Evolutionary conservation across 441 rosid genomes (phyloP).

Genomic region (Melastoma candidum): DNA sequence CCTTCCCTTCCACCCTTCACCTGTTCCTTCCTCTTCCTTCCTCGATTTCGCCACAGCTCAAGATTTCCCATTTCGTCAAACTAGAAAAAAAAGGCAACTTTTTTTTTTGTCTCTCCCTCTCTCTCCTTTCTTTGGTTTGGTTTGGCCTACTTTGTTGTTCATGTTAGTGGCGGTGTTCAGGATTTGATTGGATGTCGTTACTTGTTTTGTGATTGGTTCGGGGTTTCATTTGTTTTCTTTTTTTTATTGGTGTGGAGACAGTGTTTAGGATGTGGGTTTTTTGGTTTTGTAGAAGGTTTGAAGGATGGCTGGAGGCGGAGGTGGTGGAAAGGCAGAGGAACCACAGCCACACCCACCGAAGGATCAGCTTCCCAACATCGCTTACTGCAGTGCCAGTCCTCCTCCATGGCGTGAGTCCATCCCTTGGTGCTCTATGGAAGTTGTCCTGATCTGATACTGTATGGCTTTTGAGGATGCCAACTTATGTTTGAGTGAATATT

Average conservation of each 20-base stretch:
- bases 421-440: neutral
- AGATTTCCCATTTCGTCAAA: no score
- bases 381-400: slow-evolving; percentile 12
- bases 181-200: slow-evolving; percentile 63
- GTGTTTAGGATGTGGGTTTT: neutral
- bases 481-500: no score
- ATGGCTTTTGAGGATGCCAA: no score
- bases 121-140: no score
- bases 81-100: no score
- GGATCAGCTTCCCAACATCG: slow-evolving; percentile 9
- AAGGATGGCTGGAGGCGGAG: slow-evolving; percentile 12
- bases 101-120: no score
- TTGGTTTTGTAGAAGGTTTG: no score
- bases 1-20: no score
- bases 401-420: slow-evolving; percentile 21
- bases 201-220: slow-evolving; percentile 47
- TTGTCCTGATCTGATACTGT: no score
- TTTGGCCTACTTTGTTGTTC: no score
- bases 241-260: slow-evolving; percentile 33
- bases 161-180: slow-evolving; percentile 7
- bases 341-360: slow-evolving; percentile 16
- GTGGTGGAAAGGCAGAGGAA: neutral
- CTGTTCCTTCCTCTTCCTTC: no score
- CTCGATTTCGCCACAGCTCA: no score
- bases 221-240: slow-evolving; percentile 16